phyloP scores from a whole-genome alignment of 805 yeast species.

The Saturnispora ahearnii region DNA sequence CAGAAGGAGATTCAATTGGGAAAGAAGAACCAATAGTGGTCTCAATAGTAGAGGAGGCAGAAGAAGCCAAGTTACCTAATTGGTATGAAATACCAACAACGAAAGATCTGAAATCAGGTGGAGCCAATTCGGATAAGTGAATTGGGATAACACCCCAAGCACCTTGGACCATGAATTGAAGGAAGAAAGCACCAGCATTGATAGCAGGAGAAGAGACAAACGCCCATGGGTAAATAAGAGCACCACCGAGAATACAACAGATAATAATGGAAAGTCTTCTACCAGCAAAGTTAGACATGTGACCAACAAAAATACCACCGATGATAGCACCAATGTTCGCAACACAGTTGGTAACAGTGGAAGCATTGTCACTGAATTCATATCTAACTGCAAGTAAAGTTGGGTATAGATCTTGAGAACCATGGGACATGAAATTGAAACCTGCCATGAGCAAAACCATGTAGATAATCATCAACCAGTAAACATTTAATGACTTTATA shows the following conservation, averaged over 20 bases:
- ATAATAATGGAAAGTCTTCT: constrained; percentile 44
- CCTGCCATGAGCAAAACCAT: constrained; percentile 53
- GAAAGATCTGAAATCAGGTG: constrained; percentile 54
- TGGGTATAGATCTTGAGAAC: constrained; percentile 56
- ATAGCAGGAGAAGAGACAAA: constrained; percentile 37
- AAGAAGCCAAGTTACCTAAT: constrained; percentile 57
- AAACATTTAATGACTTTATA: constrained; percentile 30
- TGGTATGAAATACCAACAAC: constrained; percentile 59
- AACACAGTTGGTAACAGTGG: constrained; percentile 48
- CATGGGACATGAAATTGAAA: constrained; percentile 54
- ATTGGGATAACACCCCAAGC: constrained; percentile 63
- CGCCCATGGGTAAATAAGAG: constrained; percentile 57
- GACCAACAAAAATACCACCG: constrained; percentile 51
- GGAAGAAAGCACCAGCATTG: constrained; percentile 51
- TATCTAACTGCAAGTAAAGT: constrained; percentile 43
- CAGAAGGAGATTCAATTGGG: constrained; percentile 30
- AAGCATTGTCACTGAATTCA: constrained; percentile 32
- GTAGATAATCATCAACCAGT: constrained; percentile 55
- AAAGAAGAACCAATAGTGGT: constrained; percentile 51
- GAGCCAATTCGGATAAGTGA: constrained; percentile 52
- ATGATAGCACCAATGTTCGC: constrained; percentile 50
- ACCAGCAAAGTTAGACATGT: constrained; percentile 45
- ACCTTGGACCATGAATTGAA: constrained; percentile 59
- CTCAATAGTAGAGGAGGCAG: constrained; percentile 64
- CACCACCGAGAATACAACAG: constrained; percentile 50